Conservation (phyloP, 495 filamentous ascomycete genomes). For the Pyronema omphalodes region DNA sequence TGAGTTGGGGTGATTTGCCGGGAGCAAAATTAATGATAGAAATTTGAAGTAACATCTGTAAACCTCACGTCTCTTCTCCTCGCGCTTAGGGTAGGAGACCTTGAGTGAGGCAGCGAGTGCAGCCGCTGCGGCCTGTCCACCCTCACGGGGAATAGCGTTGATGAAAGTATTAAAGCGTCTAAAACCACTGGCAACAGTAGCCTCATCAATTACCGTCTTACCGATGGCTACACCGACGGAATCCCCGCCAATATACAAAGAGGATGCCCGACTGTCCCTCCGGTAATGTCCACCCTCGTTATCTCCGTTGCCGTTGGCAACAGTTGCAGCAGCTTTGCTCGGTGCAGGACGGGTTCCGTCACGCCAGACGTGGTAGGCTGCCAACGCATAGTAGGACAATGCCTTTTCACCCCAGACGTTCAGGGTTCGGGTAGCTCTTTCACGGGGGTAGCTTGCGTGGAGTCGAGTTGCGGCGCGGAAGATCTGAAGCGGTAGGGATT, state of each 20-base stretch:
- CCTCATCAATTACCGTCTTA: constrained; percentile 14
- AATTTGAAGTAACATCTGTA: constrained; percentile 23
- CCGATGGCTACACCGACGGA: constrained; percentile 14
- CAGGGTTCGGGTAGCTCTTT: constrained; percentile 6
- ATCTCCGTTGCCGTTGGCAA: no score
- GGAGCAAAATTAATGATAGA: constrained; percentile 20
- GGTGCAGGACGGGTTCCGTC: constrained; percentile 26
- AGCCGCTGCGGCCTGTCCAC: not conserved
- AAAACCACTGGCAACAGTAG: constrained; percentile 16
- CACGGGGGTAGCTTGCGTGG: constrained; percentile 3
- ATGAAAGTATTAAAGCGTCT: constrained; percentile 18
- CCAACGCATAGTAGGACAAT: constrained; percentile 18
- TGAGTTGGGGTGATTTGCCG: constrained; percentile 13
- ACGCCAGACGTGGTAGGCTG: constrained; percentile 21
- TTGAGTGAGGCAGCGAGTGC: not conserved
- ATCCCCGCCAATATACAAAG: not conserved
- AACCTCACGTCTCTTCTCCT: constrained; percentile 16
- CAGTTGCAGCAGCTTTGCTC: no score
- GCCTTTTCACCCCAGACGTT: constrained; percentile 20
- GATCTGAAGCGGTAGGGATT: constrained; percentile 16
- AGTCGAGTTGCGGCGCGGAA: constrained; percentile 17
- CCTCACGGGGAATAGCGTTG: not conserved
- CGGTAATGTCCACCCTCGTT: constrained; percentile 2
- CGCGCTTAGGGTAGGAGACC: not conserved
- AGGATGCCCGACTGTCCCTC: not conserved